A percentile compares a stretch with the other conserved stretches of the same genome.
Evolutionary conservation across 148 eudicot species (phyloP).

Genomic region (Silene latifolia): DNA sequence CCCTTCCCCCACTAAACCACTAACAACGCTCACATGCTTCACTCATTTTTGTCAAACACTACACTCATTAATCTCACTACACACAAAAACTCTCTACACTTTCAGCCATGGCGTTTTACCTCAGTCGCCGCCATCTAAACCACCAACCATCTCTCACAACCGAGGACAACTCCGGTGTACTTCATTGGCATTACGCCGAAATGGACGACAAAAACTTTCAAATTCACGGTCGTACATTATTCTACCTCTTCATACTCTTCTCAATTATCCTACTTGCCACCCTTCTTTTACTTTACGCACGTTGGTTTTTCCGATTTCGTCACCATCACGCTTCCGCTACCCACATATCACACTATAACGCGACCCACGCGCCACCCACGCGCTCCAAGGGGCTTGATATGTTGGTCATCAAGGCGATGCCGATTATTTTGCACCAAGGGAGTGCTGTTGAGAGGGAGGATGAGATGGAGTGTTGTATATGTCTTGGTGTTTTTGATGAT

Average conservation of each 20-base stretch:
- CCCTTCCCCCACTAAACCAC: neutral
- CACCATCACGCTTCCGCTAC: conserved; percentile 16
- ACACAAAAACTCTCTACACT: too few relatives aligned
- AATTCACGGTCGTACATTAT: conserved; percentile 64
- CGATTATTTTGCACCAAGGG: conserved; percentile 39
- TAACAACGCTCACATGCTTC: neutral
- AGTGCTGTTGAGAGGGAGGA: conserved; percentile 16
- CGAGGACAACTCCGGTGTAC: conserved; percentile 28
- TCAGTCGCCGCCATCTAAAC: conserved; percentile 25
- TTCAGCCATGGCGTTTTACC: neutral
- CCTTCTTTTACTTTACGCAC: conserved; percentile 53
- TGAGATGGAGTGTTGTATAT: conserved; percentile 64
- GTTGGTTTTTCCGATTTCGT: conserved; percentile 57
- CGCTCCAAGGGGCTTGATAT: conserved; percentile 40
- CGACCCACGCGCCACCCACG: conserved; percentile 21
- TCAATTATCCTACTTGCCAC: conserved; percentile 44
- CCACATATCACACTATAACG: conserved; percentile 10
- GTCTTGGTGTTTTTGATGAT: conserved; percentile 57
- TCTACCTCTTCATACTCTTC: conserved; percentile 65
- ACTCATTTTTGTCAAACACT: conserved; percentile 6
- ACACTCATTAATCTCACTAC: neutral
- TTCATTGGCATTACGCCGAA: conserved; percentile 71
- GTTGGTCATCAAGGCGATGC: conserved; percentile 34
- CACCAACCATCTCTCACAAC: conserved; percentile 25
- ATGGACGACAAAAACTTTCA: conserved; percentile 63